Evolutionary conservation across 768 basidiomycete genomes (phyloP), one percentile per base, ranked within the genome.

Genomic region (Phlebiopsis flavidoalba): DNA sequence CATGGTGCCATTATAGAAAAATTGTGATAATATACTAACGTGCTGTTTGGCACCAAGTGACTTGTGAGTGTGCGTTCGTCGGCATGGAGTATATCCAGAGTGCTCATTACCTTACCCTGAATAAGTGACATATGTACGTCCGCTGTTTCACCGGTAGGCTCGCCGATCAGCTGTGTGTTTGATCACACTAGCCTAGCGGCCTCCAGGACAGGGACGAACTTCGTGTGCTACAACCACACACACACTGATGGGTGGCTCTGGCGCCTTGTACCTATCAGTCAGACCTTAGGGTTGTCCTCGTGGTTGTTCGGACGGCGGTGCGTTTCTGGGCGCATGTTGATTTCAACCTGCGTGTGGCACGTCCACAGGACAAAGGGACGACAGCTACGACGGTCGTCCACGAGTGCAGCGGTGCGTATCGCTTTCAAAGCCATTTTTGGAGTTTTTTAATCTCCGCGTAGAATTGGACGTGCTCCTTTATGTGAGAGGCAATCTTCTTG

Each of bases 381-480:
- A 55, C 52, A 7, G 10, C 24, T 49, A 35, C 33, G 8, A n/a
- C n/a, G 22, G 35, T 36, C 24, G 6, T 6, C 54, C 54, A 55
- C 54, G 54, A 40, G 54, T 24, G n/a, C 19, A 7, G 36, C 21
- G 54, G 54, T 55, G 54, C 36, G 53, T 37, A 53, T 53, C 53
- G 54, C 54, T 26, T 43, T 45, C n/a, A n/a, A 8, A 53, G n/a
- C 24, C 51, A 12, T 53, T 43, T n/a, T 7, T 53, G 22, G 24
- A 19, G 22, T 40, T n/a, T n/a, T 15, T 45, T 55, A 35, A 55
- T 55, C 37, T 55, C 54, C 54, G n/a, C n/a, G 54, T 31, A 36
- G 53, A 60, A 31, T n/a, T n/a, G n/a, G n/a, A 49, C 53, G 59
- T 43, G 31, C 15, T 36, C 6, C 53, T 47, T 56, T 60, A 53